A percentile compares a stretch with the other conserved stretches of the same genome.
Conservation (phyloP, 1,139 yeast species). For the Candida tetrigidarum region DNA sequence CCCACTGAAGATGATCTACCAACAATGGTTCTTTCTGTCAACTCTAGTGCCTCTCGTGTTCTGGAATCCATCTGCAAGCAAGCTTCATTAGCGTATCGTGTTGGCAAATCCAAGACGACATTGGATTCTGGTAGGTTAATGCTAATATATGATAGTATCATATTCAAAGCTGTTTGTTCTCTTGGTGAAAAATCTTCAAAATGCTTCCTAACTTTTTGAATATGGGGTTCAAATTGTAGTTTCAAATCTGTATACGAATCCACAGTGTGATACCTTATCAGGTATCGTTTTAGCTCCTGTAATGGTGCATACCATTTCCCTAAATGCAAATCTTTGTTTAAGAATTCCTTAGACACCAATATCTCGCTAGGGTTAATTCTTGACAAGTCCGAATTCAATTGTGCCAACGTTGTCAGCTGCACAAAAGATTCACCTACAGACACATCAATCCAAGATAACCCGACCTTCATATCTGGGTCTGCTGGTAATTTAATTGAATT, state of each 20-base stretch:
- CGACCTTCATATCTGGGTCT: constrained; percentile 57
- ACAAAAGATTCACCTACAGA: constrained; percentile 80
- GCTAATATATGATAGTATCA: constrained; percentile 43
- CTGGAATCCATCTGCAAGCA: constrained; percentile 81
- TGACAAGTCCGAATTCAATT: constrained; percentile 62
- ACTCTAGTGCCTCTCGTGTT: constrained; percentile 81
- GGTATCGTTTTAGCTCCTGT: constrained; percentile 63
- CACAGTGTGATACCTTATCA: constrained; percentile 55
- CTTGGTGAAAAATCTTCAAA: constrained; percentile 56
- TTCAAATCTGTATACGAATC: constrained; percentile 33
- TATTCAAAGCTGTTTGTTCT: constrained; percentile 49
- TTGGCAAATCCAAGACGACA: constrained; percentile 42
- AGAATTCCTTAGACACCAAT: constrained; percentile 40
- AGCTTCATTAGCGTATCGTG: constrained; percentile 44
- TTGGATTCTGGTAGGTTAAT: constrained; percentile 47
- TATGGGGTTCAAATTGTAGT: constrained; percentile 45
- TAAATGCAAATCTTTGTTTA: constrained; percentile 32
- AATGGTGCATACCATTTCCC: constrained; percentile 64
- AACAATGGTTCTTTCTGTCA: constrained; percentile 55
- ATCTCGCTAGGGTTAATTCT: constrained; percentile 74
- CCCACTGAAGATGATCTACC: constrained; percentile 66
- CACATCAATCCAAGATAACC: constrained; percentile 88
- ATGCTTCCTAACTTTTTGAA: constrained; percentile 56
- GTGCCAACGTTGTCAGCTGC: constrained; percentile 59
- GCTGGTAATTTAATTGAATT: constrained; percentile 44